phyloP scores from a whole-genome alignment of 176 grass and related monocot genomes.

The Oryza glaberrima region DNA sequence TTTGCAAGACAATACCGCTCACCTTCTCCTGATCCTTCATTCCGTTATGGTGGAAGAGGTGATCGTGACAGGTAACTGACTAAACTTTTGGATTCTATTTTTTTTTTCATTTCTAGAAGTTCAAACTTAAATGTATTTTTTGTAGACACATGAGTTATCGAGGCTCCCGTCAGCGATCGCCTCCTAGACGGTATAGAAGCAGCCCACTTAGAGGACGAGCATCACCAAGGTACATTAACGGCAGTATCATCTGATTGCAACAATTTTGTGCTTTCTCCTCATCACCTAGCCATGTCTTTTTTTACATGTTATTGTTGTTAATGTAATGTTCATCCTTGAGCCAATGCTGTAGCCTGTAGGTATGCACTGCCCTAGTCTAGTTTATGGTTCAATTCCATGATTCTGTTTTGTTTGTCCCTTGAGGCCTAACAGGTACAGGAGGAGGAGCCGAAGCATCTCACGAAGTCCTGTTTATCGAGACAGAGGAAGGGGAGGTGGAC shows the following conservation, averaged over 20 bases:
- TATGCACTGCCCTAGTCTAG: slow-evolving; percentile 22
- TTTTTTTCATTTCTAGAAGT: background rate
- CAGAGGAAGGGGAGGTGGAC: slow-evolving; percentile 60
- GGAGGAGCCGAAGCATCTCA: slow-evolving; percentile 83
- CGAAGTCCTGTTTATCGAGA: slow-evolving; percentile 63
- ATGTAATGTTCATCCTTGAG: background rate
- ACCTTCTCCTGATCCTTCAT: slow-evolving; percentile 73
- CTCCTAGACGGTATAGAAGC: slow-evolving; percentile 89
- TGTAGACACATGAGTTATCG: slow-evolving; percentile 60
- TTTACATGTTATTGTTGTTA: background rate
- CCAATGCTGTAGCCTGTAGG: background rate
- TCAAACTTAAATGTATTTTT: background rate
- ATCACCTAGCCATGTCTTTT: background rate
- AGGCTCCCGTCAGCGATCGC: slow-evolving; percentile 68
- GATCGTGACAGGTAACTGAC: slow-evolving; percentile 69
- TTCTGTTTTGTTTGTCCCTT: slow-evolving; percentile 31
- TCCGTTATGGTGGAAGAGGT: slow-evolving; percentile 80
- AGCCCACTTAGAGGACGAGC: slow-evolving; percentile 85
- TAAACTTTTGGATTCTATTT: slow-evolving; percentile 17
- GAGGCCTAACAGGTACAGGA: slow-evolving; percentile 66
- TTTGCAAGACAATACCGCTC: slow-evolving; percentile 96
- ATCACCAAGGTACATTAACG: slow-evolving; percentile 58
- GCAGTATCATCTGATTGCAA: slow-evolving; percentile 13
- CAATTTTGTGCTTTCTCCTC: slow-evolving; percentile 25
- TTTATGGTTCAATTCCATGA: slow-evolving; percentile 36